Percentiles rank a stretch among this genome's conserved stretches.
Conservation (phyloP, 2,329 filamentous ascomycete species). For the Arthroderma sp. region DNA sequence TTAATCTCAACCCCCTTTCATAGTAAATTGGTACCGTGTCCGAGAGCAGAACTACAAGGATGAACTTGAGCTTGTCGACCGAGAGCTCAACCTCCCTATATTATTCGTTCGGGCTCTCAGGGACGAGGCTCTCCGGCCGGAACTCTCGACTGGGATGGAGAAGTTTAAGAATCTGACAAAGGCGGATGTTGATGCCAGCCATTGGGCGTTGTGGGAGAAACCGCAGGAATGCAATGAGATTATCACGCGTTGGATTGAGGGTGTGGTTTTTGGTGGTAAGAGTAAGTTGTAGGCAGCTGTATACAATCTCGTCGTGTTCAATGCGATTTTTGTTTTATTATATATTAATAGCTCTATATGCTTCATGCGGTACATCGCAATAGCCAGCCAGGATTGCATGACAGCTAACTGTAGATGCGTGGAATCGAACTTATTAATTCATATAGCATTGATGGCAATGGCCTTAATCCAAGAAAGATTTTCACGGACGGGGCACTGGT, state of each 20-base stretch:
- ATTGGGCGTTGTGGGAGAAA: constrained; percentile 74
- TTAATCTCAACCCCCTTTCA: background rate
- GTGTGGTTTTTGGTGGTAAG: constrained; percentile 36
- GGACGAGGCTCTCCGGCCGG: constrained; percentile 60
- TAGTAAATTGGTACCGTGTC: constrained; percentile 77
- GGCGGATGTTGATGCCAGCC: constrained; percentile 53
- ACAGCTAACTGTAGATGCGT: no score
- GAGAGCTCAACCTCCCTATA: constrained; percentile 46
- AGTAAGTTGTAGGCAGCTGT: constrained; percentile 19
- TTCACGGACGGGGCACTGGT: no score
- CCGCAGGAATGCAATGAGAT: constrained; percentile 56
- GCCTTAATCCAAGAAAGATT: no score
- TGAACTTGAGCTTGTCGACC: constrained; percentile 38
- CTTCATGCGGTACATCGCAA: no score
- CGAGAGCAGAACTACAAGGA: constrained; percentile 62
- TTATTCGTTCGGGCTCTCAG: constrained; percentile 61
- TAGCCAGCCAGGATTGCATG: no score
- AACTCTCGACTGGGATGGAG: constrained; percentile 61
- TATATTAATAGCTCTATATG: no score
- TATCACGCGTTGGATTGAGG: constrained; percentile 54
- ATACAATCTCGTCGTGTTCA: no score
- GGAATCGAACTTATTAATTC: no score
- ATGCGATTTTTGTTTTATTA: no score
- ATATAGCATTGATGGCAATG: no score
- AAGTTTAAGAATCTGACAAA: constrained; percentile 52